These are phyloP conservation scores for Suillus variegatus DNA, from an alignment of 768 basidiomycete species.

Conservation along the genomic window DNA sequence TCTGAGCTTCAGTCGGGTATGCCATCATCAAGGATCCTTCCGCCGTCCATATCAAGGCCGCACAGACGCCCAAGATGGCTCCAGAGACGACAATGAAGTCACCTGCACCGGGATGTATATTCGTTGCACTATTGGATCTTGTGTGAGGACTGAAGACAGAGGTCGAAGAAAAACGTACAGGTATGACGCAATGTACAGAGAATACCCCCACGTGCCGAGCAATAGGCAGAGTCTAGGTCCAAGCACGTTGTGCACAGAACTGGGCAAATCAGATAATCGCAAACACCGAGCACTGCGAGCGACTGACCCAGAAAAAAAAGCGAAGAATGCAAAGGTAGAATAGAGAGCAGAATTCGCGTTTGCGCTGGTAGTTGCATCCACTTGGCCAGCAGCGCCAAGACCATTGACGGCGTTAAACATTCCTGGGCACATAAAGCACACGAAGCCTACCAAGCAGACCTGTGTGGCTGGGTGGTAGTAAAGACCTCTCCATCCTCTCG, in stretches of 20 bases:
- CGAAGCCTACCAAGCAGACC: slow-evolving; percentile 64
- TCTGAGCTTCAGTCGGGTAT: slow-evolving; percentile 79
- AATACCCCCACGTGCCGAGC: slow-evolving; percentile 75
- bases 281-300: neutral
- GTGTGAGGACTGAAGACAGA: neutral
- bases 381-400: slow-evolving; percentile 76
- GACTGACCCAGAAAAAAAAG: slow-evolving; percentile 72
- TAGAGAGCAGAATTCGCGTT: slow-evolving; percentile 75
- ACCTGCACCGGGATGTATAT: slow-evolving; percentile 63
- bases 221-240: slow-evolving; percentile 76
- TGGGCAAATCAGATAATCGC: slow-evolving; percentile 22
- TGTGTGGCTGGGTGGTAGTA: slow-evolving; percentile 54
- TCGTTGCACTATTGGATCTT: slow-evolving; percentile 51
- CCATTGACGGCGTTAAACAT: slow-evolving; percentile 82
- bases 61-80: slow-evolving; percentile 73
- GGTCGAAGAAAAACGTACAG: slow-evolving; percentile 47
- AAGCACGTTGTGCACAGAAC: slow-evolving; percentile 78
- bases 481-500: slow-evolving; percentile 51
- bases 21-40: slow-evolving; percentile 86
- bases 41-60: slow-evolving; percentile 75
- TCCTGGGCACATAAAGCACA: slow-evolving; percentile 62
- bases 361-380: slow-evolving; percentile 63
- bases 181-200: slow-evolving; percentile 72
- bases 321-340: slow-evolving; percentile 57
- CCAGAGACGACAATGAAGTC: slow-evolving; percentile 73